phyloP scores from a whole-genome alignment of 2,329 filamentous ascomycete genomes.

The Epicoccum sorghinum region DNA sequence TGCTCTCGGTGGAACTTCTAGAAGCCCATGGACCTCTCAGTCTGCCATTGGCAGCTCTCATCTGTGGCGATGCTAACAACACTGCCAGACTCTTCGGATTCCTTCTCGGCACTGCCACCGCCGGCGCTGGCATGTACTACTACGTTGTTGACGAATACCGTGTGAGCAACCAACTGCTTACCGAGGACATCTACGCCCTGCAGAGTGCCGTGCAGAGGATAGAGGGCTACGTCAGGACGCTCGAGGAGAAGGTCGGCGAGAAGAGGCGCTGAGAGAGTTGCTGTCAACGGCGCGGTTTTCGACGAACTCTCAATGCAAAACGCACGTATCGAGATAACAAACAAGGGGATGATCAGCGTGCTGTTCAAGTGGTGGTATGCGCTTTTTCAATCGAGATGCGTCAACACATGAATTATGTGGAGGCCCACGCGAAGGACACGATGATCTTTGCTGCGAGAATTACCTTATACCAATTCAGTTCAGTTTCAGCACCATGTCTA shows the following conservation, averaged over 20 bases:
- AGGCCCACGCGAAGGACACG: neutral
- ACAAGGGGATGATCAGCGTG: neutral
- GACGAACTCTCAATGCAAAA: neutral
- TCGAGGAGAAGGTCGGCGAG: slow-evolving; percentile 79
- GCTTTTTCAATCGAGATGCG: neutral
- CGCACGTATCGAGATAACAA: neutral
- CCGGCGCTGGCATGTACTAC: slow-evolving; percentile 84
- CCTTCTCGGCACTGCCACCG: slow-evolving; percentile 79
- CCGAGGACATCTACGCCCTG: slow-evolving; percentile 92
- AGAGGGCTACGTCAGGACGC: slow-evolving; percentile 78
- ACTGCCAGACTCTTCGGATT: slow-evolving; percentile 81
- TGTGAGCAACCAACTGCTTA: slow-evolving; percentile 88
- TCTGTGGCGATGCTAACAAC: neutral
- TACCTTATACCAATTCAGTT: slow-evolving; percentile 1
- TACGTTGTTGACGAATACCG: slow-evolving; percentile 95
- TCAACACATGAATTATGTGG: neutral
- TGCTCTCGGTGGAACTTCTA: no score
- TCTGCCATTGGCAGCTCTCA: neutral
- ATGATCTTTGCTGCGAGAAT: neutral
- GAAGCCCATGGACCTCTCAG: no score
- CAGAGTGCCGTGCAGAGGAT: slow-evolving; percentile 87
- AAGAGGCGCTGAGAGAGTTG: slow-evolving; percentile 28
- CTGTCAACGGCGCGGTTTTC: neutral
- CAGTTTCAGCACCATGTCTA: neutral
- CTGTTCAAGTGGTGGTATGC: neutral